Conservation (phyloP, 768 basidiomycete species). For the Chlorophyllum brunneum region DNA sequence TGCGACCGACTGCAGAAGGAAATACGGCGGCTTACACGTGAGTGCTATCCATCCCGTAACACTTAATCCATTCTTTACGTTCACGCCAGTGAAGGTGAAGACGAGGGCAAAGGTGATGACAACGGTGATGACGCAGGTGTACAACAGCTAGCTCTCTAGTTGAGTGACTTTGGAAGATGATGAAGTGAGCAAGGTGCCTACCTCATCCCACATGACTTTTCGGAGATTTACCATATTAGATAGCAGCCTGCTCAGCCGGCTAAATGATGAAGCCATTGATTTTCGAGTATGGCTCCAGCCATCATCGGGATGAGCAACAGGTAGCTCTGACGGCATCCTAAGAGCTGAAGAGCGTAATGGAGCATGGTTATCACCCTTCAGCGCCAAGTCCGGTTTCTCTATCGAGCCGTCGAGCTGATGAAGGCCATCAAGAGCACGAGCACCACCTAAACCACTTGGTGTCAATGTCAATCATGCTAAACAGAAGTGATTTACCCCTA, state of each 20-base stretch:
- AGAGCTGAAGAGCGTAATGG: not conserved
- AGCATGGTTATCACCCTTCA: not conserved
- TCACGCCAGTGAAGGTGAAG: constrained; percentile 47
- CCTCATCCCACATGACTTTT: constrained; percentile 61
- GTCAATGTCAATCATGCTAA: constrained; percentile 13
- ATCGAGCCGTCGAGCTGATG: constrained; percentile 2
- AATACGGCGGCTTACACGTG: constrained; percentile 40
- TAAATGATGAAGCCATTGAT: constrained; percentile 25
- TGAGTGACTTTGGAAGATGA: not conserved
- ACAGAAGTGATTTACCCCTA: constrained; percentile 54
- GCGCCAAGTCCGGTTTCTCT: not conserved
- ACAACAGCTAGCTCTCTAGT: constrained; percentile 37
- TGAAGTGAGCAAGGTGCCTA: constrained; percentile 22
- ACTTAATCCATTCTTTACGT: constrained; percentile 39
- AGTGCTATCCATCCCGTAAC: constrained; percentile 49
- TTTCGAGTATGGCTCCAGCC: constrained; percentile 12
- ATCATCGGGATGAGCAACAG: not conserved
- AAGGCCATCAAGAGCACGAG: no score
- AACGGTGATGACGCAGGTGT: constrained; percentile 50
- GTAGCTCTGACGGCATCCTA: not conserved
- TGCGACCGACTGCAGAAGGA: not conserved
- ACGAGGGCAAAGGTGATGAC: constrained; percentile 45
- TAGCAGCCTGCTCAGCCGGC: constrained; percentile 44
- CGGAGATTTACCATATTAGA: constrained; percentile 52
- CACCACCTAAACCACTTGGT: not conserved